Conservation (phyloP, 768 basidiomycete species). For the Neoboletus subvelutipes region DNA sequence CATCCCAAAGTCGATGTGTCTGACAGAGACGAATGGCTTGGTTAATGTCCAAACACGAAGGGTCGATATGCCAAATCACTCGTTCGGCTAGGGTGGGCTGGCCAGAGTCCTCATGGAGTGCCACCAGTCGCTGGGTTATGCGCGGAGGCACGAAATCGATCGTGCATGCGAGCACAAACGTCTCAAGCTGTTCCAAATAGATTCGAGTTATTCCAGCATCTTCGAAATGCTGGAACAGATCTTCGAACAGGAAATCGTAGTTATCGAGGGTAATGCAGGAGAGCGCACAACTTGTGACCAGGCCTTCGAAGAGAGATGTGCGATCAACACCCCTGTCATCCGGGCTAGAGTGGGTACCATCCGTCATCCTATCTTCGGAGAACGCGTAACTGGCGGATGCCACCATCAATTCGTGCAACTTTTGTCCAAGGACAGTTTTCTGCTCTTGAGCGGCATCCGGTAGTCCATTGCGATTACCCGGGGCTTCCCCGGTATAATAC, state of each 20-base stretch:
- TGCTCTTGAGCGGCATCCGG: slow-evolving; percentile 64
- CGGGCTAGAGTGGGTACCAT: slow-evolving; percentile 76
- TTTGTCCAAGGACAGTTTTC: slow-evolving; percentile 64
- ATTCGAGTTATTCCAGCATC: slow-evolving; percentile 81
- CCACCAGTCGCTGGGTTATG: slow-evolving; percentile 82
- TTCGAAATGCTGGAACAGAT: slow-evolving; percentile 88
- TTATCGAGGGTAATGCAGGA: slow-evolving; percentile 81
- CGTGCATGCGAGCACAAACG: slow-evolving; percentile 73
- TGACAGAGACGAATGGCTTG: slow-evolving; percentile 89
- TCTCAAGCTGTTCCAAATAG: slow-evolving; percentile 79
- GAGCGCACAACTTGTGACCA: slow-evolving; percentile 73
- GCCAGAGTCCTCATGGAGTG: slow-evolving; percentile 67
- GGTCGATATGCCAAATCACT: slow-evolving; percentile 96
- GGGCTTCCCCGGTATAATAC: slow-evolving; percentile 77
- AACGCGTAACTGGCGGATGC: slow-evolving; percentile 90
- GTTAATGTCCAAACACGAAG: slow-evolving; percentile 86
- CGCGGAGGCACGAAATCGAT: slow-evolving; percentile 79
- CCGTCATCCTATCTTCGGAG: slow-evolving; percentile 92
- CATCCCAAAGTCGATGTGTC: slow-evolving; percentile 82
- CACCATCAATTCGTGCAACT: slow-evolving; percentile 78
- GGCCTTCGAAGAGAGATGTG: slow-evolving; percentile 83
- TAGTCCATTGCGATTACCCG: slow-evolving; percentile 85
- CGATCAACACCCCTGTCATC: slow-evolving; percentile 92
- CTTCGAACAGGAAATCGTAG: slow-evolving; percentile 88
- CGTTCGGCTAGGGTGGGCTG: slow-evolving; percentile 79